These are phyloP conservation scores for Spathaspora passalidarum DNA, from an alignment of 805 yeast genomes.

Conservation along the genomic window DNA sequence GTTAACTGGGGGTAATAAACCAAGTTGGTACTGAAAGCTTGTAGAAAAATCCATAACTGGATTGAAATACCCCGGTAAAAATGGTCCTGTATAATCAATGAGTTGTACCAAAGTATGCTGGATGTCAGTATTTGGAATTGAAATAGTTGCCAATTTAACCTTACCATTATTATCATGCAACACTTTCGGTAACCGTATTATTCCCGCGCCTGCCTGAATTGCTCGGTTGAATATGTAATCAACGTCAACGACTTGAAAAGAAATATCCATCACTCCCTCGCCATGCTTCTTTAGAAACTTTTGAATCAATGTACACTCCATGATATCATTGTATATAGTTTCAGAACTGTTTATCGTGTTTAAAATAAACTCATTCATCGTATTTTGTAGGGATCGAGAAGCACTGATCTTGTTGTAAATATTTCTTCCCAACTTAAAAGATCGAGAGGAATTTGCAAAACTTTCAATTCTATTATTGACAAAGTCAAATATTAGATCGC, in stretches of 20 bases:
- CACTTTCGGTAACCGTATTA: constrained; percentile 23
- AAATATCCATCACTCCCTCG: constrained; percentile 76
- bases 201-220: constrained; percentile 48
- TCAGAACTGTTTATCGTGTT: constrained; percentile 16
- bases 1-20: constrained; percentile 30
- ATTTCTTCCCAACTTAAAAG: constrained; percentile 8
- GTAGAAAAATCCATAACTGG: constrained; percentile 2
- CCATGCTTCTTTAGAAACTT: constrained; percentile 51
- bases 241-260: constrained; percentile 59
- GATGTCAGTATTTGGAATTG: constrained; percentile 52
- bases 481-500: constrained; percentile 39
- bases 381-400: constrained; percentile 11
- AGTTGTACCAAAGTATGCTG: constrained; percentile 66
- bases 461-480: constrained; percentile 22
- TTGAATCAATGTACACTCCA: constrained; percentile 16
- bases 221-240: constrained; percentile 46
- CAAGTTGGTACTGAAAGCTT: constrained; percentile 3
- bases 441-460: constrained; percentile 1
- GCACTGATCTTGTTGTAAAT: constrained; percentile 12
- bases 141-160: constrained; percentile 47
- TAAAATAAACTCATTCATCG: constrained; percentile 10
- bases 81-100: constrained; percentile 38
- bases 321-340: constrained; percentile 14
- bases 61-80: constrained; percentile 40
- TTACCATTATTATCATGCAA: constrained; percentile 47